A percentile compares a stretch with the other conserved stretches of the same genome.
These are phyloP conservation scores for Oryza nivara DNA, from an alignment of 176 grass and related monocot genomes.

Conservation along the genomic window DNA sequence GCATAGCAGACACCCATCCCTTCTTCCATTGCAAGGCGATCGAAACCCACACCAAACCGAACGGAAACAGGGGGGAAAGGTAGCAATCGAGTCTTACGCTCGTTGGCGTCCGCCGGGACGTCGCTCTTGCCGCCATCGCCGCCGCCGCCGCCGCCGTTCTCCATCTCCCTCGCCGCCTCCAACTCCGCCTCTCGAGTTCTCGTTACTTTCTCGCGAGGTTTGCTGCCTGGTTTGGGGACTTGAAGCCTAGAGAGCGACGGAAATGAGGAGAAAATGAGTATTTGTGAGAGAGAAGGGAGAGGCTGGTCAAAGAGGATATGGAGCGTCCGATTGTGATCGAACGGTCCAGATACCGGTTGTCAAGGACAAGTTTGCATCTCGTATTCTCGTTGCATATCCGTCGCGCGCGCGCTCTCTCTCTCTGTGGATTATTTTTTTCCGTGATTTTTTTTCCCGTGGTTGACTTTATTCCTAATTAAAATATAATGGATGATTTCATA, in stretches of 20 bases:
- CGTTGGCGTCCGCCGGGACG: constrained; percentile 80
- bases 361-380: neutral
- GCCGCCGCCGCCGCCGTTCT: constrained; percentile 37
- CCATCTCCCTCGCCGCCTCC: constrained; percentile 18
- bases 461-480: neutral
- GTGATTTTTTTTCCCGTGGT: neutral
- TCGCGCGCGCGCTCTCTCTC: too few species aligned
- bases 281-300: too few species aligned
- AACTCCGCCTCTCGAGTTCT: neutral
- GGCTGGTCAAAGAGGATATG: neutral
- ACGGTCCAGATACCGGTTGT: neutral
- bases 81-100: constrained; percentile 53
- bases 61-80: neutral
- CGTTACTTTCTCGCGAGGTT: neutral
- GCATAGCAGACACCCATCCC: neutral
- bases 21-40: neutral
- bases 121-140: constrained; percentile 41
- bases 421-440: too few species aligned
- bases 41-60: constrained; percentile 3
- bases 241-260: neutral
- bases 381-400: neutral
- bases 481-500: too few species aligned
- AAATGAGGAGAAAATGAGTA: neutral
- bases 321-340: neutral
- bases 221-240: neutral